A percentile compares a stretch with the other conserved stretches of the same genome.
Evolutionary conservation across 2,329 filamentous ascomycete species (phyloP).

Genomic region (Aureobasidium sp.): DNA sequence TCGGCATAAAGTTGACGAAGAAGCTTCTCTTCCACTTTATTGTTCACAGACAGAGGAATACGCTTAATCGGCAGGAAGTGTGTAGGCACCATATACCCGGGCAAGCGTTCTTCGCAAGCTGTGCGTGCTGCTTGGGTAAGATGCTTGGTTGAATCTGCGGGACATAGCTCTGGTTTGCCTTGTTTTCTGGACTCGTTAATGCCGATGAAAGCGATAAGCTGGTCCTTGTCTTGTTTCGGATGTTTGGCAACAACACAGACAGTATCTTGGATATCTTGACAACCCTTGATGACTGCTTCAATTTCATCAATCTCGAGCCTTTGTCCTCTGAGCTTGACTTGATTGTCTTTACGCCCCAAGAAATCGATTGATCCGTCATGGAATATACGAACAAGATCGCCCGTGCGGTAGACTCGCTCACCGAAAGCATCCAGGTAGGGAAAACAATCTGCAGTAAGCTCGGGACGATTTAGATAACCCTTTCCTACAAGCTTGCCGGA

Average conservation of each 20-base stretch:
- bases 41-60: constrained; percentile 79
- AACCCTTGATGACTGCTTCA: constrained; percentile 68
- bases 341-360: constrained; percentile 79
- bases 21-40: constrained; percentile 73
- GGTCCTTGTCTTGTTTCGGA: constrained; percentile 65
- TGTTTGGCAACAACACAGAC: constrained; percentile 71
- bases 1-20: constrained; percentile 60
- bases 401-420: constrained; percentile 68
- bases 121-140: constrained; percentile 46
- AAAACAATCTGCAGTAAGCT: constrained; percentile 73
- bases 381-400: constrained; percentile 76
- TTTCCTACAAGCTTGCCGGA: constrained; percentile 82
- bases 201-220: constrained; percentile 69
- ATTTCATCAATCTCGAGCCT: constrained; percentile 87
- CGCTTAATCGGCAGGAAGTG: constrained; percentile 65
- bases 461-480: constrained; percentile 73
- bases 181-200: constrained; percentile 19
- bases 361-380: constrained; percentile 81
- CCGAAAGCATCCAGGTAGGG: constrained; percentile 49
- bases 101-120: constrained; percentile 63
- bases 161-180: constrained; percentile 11
- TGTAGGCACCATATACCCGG: constrained; percentile 85
- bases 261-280: constrained; percentile 56
- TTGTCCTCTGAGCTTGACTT: constrained; percentile 86
- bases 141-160: constrained; percentile 13